These are phyloP conservation scores for Aspergillus aculeatinus DNA, from an alignment of 2,329 filamentous ascomycete genomes.

Conservation along the genomic window DNA sequence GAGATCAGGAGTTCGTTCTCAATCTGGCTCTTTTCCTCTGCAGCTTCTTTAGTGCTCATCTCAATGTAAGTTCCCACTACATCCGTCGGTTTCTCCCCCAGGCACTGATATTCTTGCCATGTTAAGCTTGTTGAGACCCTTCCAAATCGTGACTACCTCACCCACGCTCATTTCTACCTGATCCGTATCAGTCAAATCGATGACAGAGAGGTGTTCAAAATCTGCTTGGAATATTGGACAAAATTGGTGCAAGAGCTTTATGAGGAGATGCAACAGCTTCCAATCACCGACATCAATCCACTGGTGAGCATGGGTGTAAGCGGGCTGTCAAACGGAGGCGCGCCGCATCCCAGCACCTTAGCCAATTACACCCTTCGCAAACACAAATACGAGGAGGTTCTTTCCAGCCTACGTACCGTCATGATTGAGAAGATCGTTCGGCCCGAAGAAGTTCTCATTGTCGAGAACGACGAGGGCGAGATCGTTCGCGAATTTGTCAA, in stretches of 20 bases:
- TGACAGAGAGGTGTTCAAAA: conserved; percentile 99
- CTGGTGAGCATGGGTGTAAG: conserved; percentile 74
- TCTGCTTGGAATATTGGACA: conserved; percentile 98
- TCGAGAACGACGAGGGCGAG: conserved; percentile 99
- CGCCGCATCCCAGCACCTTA: conserved; percentile 79
- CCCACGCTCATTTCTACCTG: conserved; percentile 95
- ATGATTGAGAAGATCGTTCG: conserved; percentile 99
- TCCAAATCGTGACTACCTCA: conserved; percentile 90
- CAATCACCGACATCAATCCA: conserved; percentile 89
- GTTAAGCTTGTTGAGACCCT: conserved; percentile 85
- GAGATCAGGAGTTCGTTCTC: conserved; percentile 96
- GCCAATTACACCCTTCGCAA: conserved; percentile 91
- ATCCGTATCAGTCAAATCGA: conserved; percentile 98
- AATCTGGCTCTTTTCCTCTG: conserved; percentile 93
- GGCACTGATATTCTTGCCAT: not conserved
- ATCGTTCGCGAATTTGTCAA: conserved; percentile 99
- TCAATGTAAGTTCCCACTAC: conserved; percentile 60
- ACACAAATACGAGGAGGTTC: conserved; percentile 93
- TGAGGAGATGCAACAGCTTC: conserved; percentile 96
- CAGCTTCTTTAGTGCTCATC: conserved; percentile 93
- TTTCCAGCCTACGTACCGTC: conserved; percentile 90
- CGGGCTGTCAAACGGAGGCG: conserved; percentile 73
- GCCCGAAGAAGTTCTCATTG: conserved; percentile 94
- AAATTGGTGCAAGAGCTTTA: conserved; percentile 97
- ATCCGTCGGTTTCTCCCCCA: not conserved